These are phyloP conservation scores for Tricholoma saponaceum DNA, from an alignment of 768 basidiomycete genomes.

Conservation along the genomic window DNA sequence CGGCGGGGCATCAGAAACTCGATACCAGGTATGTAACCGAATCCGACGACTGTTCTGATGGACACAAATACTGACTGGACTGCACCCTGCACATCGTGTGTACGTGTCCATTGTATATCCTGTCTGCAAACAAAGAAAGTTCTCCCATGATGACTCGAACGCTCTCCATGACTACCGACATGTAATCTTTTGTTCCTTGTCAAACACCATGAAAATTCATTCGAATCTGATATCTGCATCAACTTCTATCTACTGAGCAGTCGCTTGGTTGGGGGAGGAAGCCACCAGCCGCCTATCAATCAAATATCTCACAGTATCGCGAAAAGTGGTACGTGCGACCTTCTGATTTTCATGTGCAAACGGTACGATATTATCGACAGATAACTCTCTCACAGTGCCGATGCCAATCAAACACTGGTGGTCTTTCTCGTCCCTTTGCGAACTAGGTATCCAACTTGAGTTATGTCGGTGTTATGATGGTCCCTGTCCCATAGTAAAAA, in stretches of 20 bases:
- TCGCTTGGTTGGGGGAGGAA: too few relatives aligned
- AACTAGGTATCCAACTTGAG: too few relatives aligned
- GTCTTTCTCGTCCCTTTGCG: too few relatives aligned
- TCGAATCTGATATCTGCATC: neutral
- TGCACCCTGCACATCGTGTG: neutral
- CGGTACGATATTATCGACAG: neutral
- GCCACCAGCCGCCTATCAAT: neutral
- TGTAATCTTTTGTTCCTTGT: neutral
- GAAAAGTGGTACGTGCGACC: neutral
- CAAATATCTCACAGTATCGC: neutral
- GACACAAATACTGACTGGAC: too few relatives aligned
- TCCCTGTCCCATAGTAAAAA: too few relatives aligned
- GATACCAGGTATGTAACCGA: neutral
- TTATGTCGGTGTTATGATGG: too few relatives aligned
- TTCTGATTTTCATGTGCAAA: constrained; percentile 1
- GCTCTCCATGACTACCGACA: neutral
- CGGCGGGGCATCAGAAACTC: neutral
- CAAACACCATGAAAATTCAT: neutral
- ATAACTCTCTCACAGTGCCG: constrained; percentile 1
- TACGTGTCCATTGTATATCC: neutral
- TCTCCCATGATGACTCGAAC: neutral
- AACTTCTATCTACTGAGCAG: too few relatives aligned
- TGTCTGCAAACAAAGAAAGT: neutral
- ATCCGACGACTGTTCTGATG: neutral
- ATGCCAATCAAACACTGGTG: too few relatives aligned